These are phyloP conservation scores for Grosmannia penicillata DNA, from an alignment of 2,329 filamentous ascomycete species.

Conservation along the genomic window DNA sequence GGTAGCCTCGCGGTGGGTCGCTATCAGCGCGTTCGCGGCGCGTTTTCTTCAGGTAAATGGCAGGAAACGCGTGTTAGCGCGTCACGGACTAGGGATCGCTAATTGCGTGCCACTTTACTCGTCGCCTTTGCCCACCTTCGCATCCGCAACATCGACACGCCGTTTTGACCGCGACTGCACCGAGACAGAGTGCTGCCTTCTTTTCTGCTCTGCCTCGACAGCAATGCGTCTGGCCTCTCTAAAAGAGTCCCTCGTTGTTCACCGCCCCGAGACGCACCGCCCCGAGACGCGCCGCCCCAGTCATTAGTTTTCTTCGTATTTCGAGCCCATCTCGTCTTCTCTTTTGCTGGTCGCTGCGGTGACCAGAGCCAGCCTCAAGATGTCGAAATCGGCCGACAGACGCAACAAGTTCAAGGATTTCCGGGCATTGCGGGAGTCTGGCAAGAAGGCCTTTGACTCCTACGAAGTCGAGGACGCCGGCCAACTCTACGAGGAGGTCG, in stretches of 20 bases:
- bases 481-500: constrained; percentile 86
- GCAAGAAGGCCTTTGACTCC: constrained; percentile 77
- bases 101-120: too few relatives aligned
- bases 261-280: not conserved
- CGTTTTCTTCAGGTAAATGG: too few relatives aligned
- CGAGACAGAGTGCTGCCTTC: too few relatives aligned
- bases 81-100: too few relatives aligned
- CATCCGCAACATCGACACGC: too few relatives aligned
- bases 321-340: not conserved
- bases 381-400: constrained; percentile 24
- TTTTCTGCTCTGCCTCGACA: too few relatives aligned
- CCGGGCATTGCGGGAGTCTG: constrained; percentile 66
- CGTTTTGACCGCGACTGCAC: too few relatives aligned
- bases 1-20: not conserved
- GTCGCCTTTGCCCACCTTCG: too few relatives aligned
- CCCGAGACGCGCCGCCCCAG: too few relatives aligned
- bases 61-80: constrained; percentile 1
- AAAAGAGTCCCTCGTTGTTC: not conserved
- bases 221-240: not conserved
- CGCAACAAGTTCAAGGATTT: constrained; percentile 59
- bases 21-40: too few relatives aligned
- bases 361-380: constrained; percentile 7
- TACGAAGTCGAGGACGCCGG: constrained; percentile 79
- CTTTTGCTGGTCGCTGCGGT: not conserved
- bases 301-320: not conserved